Percentiles rank a stretch among this genome's conserved stretches.
Conservation (phyloP, 2,329 filamentous ascomycete genomes). For the Thyridium curvatum region DNA sequence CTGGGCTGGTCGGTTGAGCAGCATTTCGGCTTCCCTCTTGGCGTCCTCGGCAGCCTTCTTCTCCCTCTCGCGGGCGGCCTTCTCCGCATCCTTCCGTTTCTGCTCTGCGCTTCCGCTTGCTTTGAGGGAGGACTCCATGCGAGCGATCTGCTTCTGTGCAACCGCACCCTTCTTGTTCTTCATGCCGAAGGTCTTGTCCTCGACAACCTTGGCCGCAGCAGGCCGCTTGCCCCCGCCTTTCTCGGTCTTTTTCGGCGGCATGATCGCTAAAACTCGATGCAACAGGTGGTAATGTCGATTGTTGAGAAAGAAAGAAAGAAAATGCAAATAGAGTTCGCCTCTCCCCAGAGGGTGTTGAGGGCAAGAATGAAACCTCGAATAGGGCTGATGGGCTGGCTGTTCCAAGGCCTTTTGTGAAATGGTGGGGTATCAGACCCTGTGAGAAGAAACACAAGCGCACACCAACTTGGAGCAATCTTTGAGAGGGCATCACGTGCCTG, state of each 20-base stretch:
- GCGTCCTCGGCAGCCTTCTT: slow-evolving; percentile 87
- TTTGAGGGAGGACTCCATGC: slow-evolving; percentile 68
- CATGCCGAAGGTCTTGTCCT: slow-evolving; percentile 99
- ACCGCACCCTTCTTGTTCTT: slow-evolving; percentile 98
- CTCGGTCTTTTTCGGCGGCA: slow-evolving; percentile 66
- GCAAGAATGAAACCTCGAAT: too few species aligned
- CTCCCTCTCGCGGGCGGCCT: slow-evolving; percentile 67
- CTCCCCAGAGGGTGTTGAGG: too few species aligned
- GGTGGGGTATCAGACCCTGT: too few species aligned
- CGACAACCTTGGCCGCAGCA: slow-evolving; percentile 57
- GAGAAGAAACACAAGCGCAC: too few species aligned
- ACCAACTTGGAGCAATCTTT: too few species aligned
- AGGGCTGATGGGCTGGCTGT: too few species aligned
- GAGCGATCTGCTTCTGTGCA: slow-evolving; percentile 85
- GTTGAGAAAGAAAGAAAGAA: too few species aligned
- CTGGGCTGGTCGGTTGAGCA: slow-evolving; percentile 89
- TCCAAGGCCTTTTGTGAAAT: too few species aligned
- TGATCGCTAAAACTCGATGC: slow-evolving; percentile 35
- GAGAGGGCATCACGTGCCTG: too few species aligned
- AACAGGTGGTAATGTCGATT: slow-evolving; percentile 2
- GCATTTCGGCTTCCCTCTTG: slow-evolving; percentile 68
- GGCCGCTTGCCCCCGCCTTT: slow-evolving; percentile 50
- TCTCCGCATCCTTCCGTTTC: slow-evolving; percentile 70
- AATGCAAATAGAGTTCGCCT: too few species aligned
- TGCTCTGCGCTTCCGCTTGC: slow-evolving; percentile 76